These are phyloP conservation scores for Cyclocybe cylindracea DNA, from an alignment of 768 basidiomycete genomes.

Conservation along the genomic window DNA sequence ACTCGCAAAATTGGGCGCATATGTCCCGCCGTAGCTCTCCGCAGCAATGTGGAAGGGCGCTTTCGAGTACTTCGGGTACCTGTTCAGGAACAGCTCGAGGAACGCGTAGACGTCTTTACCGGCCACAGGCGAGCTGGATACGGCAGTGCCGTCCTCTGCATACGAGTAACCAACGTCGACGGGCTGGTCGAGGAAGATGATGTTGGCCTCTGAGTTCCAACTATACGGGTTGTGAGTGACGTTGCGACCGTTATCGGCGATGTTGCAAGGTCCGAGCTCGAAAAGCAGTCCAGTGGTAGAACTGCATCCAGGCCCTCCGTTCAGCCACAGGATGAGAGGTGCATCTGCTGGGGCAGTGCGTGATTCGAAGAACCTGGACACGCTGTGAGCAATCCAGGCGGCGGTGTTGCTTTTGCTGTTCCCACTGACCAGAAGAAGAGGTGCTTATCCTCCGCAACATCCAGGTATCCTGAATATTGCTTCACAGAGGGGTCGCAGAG, in stretches of 20 bases:
- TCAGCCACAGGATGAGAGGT: constrained; percentile 90
- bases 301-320: constrained; percentile 75
- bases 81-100: constrained; percentile 75
- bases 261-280: constrained; percentile 87
- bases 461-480: constrained; percentile 83
- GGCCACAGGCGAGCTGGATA: constrained; percentile 81
- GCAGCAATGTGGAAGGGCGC: constrained; percentile 79
- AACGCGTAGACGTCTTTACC: constrained; percentile 91
- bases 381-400: neutral
- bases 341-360: constrained; percentile 71
- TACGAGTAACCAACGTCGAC: constrained; percentile 92
- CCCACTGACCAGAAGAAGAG: constrained; percentile 80
- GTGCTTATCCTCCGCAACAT: constrained; percentile 77
- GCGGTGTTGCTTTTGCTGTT: too few species aligned
- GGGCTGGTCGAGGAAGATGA: constrained; percentile 81
- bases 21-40: constrained; percentile 79
- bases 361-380: constrained; percentile 84
- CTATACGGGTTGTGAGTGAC: constrained; percentile 75
- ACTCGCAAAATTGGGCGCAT: constrained; percentile 84
- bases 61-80: constrained; percentile 72
- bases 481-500: constrained; percentile 82
- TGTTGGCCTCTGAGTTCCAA: constrained; percentile 83
- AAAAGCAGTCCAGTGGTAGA: constrained; percentile 86
- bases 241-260: constrained; percentile 69
- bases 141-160: constrained; percentile 67